Percentiles rank a stretch among this genome's conserved stretches.
Evolutionary conservation across 2,329 filamentous ascomycete genomes (phyloP).

Genomic region (Pseudogymnoascus verrucosus): DNA sequence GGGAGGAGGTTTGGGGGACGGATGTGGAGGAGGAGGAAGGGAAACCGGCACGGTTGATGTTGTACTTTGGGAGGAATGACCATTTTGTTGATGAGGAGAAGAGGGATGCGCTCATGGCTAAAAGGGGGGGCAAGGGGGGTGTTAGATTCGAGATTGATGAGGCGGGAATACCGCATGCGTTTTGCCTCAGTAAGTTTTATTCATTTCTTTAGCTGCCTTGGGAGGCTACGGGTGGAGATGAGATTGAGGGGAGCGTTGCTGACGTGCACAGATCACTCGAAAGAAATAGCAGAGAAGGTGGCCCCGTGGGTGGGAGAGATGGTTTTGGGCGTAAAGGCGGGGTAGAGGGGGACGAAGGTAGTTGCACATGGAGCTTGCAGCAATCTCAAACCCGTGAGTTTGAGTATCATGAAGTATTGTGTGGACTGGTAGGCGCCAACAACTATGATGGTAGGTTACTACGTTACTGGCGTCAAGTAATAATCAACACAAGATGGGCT

Average conservation of each 20-base stretch:
- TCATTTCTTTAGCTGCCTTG: neutral
- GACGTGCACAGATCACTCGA: constrained; percentile 35
- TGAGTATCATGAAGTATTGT: neutral
- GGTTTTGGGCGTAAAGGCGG: neutral
- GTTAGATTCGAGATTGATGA: constrained; percentile 39
- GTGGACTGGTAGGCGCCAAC: neutral
- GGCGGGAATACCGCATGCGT: constrained; percentile 49
- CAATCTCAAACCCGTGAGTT: neutral
- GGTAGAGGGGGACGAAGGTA: neutral
- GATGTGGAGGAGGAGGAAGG: constrained; percentile 13
- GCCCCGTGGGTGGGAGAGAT: constrained; percentile 28
- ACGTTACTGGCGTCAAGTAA: too few relatives aligned
- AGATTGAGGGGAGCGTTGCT: constrained; percentile 9
- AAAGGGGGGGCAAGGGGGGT: constrained; percentile 27
- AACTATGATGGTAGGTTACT: too few relatives aligned
- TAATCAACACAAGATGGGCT: too few relatives aligned
- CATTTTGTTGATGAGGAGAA: constrained; percentile 53
- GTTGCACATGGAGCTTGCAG: neutral
- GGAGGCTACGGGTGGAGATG: neutral
- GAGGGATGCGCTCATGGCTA: constrained; percentile 48
- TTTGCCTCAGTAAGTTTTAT: constrained; percentile 44
- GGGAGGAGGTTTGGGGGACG: constrained; percentile 49
- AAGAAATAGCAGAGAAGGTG: constrained; percentile 42
- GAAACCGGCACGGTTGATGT: neutral
- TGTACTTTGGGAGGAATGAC: constrained; percentile 30